Percentiles rank a stretch among this genome's conserved stretches.
Conservation (phyloP, 148 eudicot genomes). For the Spergularia bocconei region DNA sequence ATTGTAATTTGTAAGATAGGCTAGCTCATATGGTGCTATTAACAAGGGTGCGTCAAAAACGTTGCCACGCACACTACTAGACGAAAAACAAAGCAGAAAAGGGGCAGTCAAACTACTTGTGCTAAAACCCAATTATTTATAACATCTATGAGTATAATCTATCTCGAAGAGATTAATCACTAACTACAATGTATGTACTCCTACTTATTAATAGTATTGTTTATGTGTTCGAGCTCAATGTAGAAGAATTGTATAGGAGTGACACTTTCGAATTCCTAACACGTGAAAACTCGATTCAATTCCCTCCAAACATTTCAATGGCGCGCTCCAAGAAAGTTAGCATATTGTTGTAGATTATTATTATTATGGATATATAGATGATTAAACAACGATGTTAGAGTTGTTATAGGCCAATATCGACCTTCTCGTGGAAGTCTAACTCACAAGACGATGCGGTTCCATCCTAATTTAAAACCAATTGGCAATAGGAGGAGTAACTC, state of each 20-base stretch:
- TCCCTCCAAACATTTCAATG: background rate
- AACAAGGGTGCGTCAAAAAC: background rate
- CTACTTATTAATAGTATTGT: background rate
- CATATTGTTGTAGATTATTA: too few species aligned
- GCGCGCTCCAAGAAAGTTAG: too few species aligned
- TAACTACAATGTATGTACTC: slow-evolving; percentile 8
- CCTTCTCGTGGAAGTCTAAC: too few species aligned
- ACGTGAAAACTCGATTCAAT: background rate
- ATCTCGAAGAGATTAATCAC: slow-evolving; percentile 9
- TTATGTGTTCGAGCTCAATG: background rate
- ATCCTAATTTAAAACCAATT: too few species aligned
- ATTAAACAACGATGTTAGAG: too few species aligned
- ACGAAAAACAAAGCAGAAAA: slow-evolving; percentile 13
- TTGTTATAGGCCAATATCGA: too few species aligned
- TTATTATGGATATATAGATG: too few species aligned
- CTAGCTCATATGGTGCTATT: background rate
- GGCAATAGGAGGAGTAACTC: too few species aligned
- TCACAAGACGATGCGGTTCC: too few species aligned
- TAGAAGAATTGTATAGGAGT: background rate
- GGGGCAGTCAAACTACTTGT: slow-evolving; percentile 13
- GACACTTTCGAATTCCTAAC: background rate
- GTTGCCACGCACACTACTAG: slow-evolving; percentile 6
- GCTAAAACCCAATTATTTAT: background rate
- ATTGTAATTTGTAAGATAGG: background rate
- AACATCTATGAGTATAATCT: slow-evolving; percentile 2